These are phyloP conservation scores for Aspergillus novofumigatus DNA, from an alignment of 2,329 filamentous ascomycete species.

Conservation along the genomic window DNA sequence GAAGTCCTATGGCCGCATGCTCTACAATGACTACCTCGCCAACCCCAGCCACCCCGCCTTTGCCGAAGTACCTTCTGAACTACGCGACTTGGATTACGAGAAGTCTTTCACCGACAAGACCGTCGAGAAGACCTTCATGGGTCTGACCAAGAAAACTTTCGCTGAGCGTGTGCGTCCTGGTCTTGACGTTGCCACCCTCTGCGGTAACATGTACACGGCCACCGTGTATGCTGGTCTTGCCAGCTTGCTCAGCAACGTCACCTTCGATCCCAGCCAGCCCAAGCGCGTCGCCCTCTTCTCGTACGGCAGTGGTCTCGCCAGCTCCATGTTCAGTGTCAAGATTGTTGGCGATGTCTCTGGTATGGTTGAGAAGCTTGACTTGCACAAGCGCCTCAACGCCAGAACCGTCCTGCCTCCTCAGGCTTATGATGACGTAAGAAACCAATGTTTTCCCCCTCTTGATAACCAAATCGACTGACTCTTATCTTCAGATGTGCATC, in stretches of 20 bases:
- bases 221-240: slow-evolving; percentile 57
- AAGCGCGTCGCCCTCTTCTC: slow-evolving; percentile 75
- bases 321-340: slow-evolving; percentile 64
- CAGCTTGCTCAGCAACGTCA: slow-evolving; percentile 60
- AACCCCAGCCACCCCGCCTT: slow-evolving; percentile 66
- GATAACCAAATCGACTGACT: slow-evolving; percentile 17
- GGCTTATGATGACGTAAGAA: slow-evolving; percentile 67
- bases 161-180: slow-evolving; percentile 69
- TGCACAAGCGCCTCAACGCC: slow-evolving; percentile 63
- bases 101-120: slow-evolving; percentile 76
- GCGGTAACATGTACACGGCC: slow-evolving; percentile 62
- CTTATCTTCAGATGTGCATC: slow-evolving; percentile 62
- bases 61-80: slow-evolving; percentile 68
- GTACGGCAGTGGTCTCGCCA: slow-evolving; percentile 74
- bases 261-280: slow-evolving; percentile 60
- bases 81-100: slow-evolving; percentile 73
- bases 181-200: slow-evolving; percentile 73
- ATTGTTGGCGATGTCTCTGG: slow-evolving; percentile 65
- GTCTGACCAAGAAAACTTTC: slow-evolving; percentile 77
- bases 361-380: slow-evolving; percentile 65
- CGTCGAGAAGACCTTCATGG: slow-evolving; percentile 84
- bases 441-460: slow-evolving; percentile 12
- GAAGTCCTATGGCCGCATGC: slow-evolving; percentile 77
- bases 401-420: slow-evolving; percentile 65
- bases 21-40: slow-evolving; percentile 80